Conservation (phyloP, 2,329 filamentous ascomycete species). For the Cryphonectria radicalis region DNA sequence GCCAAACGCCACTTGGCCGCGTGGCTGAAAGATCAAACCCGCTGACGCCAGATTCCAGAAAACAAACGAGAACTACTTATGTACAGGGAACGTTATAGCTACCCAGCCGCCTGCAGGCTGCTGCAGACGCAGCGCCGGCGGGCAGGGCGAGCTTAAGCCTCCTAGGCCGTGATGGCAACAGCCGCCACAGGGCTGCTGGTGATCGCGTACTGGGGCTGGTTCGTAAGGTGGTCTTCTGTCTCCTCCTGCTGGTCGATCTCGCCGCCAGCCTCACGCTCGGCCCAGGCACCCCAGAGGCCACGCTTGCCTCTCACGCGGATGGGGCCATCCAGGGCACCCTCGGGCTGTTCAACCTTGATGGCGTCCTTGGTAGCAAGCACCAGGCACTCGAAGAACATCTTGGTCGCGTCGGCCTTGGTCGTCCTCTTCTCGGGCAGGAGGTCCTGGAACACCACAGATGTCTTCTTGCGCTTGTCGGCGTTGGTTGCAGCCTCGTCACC, state of each 20-base stretch:
- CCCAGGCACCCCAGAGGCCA: slow-evolving; percentile 97
- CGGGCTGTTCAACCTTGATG: slow-evolving; percentile 89
- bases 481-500: slow-evolving; percentile 72
- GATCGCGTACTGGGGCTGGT: slow-evolving; percentile 41
- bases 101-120: not conserved
- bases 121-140: not conserved
- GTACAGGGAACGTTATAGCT: slow-evolving; percentile 23
- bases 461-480: slow-evolving; percentile 74
- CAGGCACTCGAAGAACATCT: slow-evolving; percentile 99
- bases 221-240: slow-evolving; percentile 39
- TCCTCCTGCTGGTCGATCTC: slow-evolving; percentile 60
- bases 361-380: slow-evolving; percentile 98
- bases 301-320: slow-evolving; percentile 89
- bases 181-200: slow-evolving; percentile 30
- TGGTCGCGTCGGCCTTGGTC: slow-evolving; percentile 88
- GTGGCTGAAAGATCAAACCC: slow-evolving; percentile 16
- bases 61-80: slow-evolving; percentile 18
- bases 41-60: slow-evolving; percentile 6
- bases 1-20: slow-evolving; percentile 30
- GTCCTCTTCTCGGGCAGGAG: slow-evolving; percentile 82
- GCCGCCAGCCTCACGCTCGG: slow-evolving; percentile 73
- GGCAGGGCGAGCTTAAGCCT: not conserved
- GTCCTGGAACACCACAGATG: slow-evolving; percentile 85
- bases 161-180: slow-evolving; percentile 28
- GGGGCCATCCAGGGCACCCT: slow-evolving; percentile 72